Evolutionary conservation across 2,329 filamentous ascomycete species (phyloP), one percentile per base, ranked within the genome.

Genomic region (Aspergillus jensenii): DNA sequence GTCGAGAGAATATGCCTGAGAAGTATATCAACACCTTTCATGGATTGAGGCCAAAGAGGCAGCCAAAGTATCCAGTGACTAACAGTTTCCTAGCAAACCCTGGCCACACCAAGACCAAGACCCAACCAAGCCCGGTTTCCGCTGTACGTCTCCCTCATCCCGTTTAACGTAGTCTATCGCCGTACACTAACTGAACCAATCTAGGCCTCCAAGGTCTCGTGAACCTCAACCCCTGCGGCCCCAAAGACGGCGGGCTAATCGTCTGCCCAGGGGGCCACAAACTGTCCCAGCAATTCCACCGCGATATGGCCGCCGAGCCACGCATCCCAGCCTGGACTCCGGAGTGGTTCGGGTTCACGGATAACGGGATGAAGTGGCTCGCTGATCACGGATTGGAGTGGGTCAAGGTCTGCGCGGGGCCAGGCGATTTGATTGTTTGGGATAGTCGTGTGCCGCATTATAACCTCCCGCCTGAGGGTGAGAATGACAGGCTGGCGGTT

Each of bases 61-160:
- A 23, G 23, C 14, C 12, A 17, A 12, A 43, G 7, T 37, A 15
- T 4, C 8, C 27, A n/a, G 19, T 53, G 5, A 48, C 37, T 14
- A 17, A 41, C 33, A 7, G 7, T 3, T 5, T 1, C 19, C 56
- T 25, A 79, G 76, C 65, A 74, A 71, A 51, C 78, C 77, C 0
- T 80, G 78, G 78, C 76, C 77, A 4, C 78, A 80, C 61, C 76
- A 79, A 41, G 78, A 80, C 49, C 78, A 80, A 59, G 73, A 78
- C 49, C 78, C 75, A 2, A 67, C 68, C 14, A 74, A 71, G 61
- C 72, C 72, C 8, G 81, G 80, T 0, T 81, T 83, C 65, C 74
- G 79, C 2, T 83, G 81, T 61, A 70, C 81, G 2, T 15, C 31
- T 7, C 6, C 57, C 49, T 14, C 12, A 9, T 6, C 15, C 15